A percentile compares a stretch with the other conserved stretches of the same genome.
These are phyloP conservation scores for Actinidia chinensis DNA, from an alignment of 179 eudicot species.

Conservation along the genomic window DNA sequence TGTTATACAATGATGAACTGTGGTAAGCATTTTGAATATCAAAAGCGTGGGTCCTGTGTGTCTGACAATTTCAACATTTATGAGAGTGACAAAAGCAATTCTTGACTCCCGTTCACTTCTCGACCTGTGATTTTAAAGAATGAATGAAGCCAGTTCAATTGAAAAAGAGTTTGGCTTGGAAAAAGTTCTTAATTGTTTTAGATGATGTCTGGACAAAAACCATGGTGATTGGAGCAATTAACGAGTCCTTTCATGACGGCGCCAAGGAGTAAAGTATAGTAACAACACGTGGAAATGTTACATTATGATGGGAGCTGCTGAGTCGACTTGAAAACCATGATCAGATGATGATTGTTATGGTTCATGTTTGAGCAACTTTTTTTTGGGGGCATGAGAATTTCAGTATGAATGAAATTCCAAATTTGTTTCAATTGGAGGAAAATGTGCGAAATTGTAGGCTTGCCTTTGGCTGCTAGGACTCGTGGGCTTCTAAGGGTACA, in stretches of 20 bases:
- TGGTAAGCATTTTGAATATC: constrained; percentile 14
- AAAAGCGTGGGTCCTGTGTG: no score
- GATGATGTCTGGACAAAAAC: constrained; percentile 35
- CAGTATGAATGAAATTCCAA: neutral
- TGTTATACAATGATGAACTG: constrained; percentile 17
- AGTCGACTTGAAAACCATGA: neutral
- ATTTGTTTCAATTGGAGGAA: constrained; percentile 11
- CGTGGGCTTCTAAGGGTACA: constrained; percentile 25
- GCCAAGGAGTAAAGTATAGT: constrained; percentile 25
- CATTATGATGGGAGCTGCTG: constrained; percentile 8
- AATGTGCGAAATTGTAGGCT: constrained; percentile 23
- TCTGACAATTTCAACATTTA: no score
- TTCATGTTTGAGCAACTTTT: constrained; percentile 19
- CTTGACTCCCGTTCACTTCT: constrained; percentile 10
- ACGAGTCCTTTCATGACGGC: no score
- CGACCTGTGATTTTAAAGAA: no score
- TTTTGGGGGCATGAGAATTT: no score
- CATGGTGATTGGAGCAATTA: no score
- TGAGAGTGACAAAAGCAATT: no score
- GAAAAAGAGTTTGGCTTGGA: neutral
- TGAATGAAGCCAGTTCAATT: no score
- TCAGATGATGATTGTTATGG: constrained; percentile 27
- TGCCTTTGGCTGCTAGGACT: constrained; percentile 26
- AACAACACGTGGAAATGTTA: constrained; percentile 25
- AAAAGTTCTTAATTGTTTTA: constrained; percentile 22